These are phyloP conservation scores for Rhizomucor miehei DNA, from an alignment of 371 early-diverging fungal species.

Conservation along the genomic window DNA sequence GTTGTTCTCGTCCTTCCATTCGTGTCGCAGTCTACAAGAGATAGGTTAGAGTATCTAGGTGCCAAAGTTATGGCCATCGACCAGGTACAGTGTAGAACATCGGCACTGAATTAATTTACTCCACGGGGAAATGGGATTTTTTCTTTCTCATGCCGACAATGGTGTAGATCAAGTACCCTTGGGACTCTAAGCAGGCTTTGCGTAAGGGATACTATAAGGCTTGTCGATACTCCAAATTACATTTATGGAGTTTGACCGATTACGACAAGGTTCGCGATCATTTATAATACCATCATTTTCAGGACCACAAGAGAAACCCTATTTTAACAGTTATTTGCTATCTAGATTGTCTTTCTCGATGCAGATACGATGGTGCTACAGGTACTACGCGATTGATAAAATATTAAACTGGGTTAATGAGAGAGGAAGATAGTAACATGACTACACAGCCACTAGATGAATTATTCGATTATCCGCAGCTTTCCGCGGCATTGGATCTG, in stretches of 20 bases:
- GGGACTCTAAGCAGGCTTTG: slow-evolving; percentile 21
- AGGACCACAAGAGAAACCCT: too few relatives aligned
- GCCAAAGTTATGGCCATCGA: slow-evolving; percentile 27
- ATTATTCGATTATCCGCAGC: slow-evolving; percentile 28
- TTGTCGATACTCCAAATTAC: slow-evolving; percentile 36
- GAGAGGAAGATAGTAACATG: background rate
- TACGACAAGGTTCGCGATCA: slow-evolving; percentile 27
- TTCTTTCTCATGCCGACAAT: background rate
- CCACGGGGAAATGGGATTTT: background rate
- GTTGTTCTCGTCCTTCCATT: slow-evolving; percentile 28
- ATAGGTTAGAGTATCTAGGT: slow-evolving; percentile 20
- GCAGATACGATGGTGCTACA: slow-evolving; percentile 36
- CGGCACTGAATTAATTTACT: too few relatives aligned
- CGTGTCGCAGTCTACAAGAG: slow-evolving; percentile 16
- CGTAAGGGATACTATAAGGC: slow-evolving; percentile 36
- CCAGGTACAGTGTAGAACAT: slow-evolving; percentile 20
- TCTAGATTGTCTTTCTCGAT: slow-evolving; percentile 32
- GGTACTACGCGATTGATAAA: slow-evolving; percentile 11
- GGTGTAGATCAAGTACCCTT: slow-evolving; percentile 28
- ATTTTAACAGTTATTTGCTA: background rate
- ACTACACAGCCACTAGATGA: slow-evolving; percentile 26
- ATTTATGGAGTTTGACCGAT: slow-evolving; percentile 32
- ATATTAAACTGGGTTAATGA: background rate
- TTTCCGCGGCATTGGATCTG: slow-evolving; percentile 30
- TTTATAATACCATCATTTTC: too few relatives aligned